These are phyloP conservation scores for Trichosporon ovoides DNA, from an alignment of 1,284 basidiomycete species.

Conservation along the genomic window DNA sequence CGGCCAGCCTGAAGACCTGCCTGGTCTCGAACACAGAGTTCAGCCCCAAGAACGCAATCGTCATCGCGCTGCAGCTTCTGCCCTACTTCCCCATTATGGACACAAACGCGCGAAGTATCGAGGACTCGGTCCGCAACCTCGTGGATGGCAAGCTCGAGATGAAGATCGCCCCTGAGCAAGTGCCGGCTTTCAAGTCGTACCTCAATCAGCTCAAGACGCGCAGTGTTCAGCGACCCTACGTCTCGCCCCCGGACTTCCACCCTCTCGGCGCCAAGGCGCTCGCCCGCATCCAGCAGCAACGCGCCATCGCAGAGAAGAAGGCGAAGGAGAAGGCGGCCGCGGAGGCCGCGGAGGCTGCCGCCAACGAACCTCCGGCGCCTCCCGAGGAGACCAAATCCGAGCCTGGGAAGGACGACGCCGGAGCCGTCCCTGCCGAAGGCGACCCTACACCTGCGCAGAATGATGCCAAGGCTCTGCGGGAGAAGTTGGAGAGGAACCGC, in stretches of 20 bases:
- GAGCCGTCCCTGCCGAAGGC: slow-evolving; percentile 10
- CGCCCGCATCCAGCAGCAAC: not conserved
- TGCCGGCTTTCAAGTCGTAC: slow-evolving; percentile 32
- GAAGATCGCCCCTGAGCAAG: slow-evolving; percentile 33
- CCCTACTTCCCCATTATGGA: slow-evolving; percentile 74
- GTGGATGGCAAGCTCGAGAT: slow-evolving; percentile 59
- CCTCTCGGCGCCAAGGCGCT: slow-evolving; percentile 14
- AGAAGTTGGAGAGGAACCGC: slow-evolving; percentile 28
- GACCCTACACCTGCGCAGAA: slow-evolving; percentile 17
- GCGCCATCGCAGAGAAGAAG: not conserved
- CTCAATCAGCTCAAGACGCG: slow-evolving; percentile 30
- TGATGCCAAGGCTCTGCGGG: slow-evolving; percentile 26
- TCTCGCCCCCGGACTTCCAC: slow-evolving; percentile 25
- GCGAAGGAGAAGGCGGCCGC: slow-evolving; percentile 13
- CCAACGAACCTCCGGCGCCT: slow-evolving; percentile 8
- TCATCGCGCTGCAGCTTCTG: slow-evolving; percentile 81
- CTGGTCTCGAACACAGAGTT: slow-evolving; percentile 52
- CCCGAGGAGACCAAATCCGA: slow-evolving; percentile 3
- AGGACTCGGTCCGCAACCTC: slow-evolving; percentile 62
- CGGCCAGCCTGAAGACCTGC: slow-evolving; percentile 16
- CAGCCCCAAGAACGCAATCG: slow-evolving; percentile 77
- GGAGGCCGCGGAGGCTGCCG: slow-evolving; percentile 4
- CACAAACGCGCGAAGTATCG: slow-evolving; percentile 55
- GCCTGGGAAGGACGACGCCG: slow-evolving; percentile 1
- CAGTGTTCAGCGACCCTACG: slow-evolving; percentile 25